phyloP scores from a whole-genome alignment of 2,329 filamentous ascomycete genomes.

The Neoscytalidium dimidiatum region DNA sequence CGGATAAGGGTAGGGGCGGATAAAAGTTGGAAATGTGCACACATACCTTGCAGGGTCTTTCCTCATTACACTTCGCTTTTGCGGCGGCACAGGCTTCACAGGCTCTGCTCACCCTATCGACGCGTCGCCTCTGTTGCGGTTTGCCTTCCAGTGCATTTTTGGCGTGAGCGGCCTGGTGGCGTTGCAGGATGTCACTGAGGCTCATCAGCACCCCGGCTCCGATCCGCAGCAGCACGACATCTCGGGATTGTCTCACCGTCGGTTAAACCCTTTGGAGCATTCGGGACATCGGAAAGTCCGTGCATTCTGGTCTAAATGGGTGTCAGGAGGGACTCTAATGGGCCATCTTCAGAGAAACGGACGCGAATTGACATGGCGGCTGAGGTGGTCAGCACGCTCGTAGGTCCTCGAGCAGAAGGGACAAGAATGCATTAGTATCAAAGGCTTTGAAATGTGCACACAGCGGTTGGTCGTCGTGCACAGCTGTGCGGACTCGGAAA shows the following conservation, averaged over 20 bases:
- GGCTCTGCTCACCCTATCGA: slow-evolving; percentile 31
- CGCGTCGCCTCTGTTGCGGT: slow-evolving; percentile 23
- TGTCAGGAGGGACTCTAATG: not conserved
- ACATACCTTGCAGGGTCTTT: slow-evolving; percentile 31
- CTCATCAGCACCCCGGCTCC: not conserved
- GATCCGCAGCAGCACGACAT: not conserved
- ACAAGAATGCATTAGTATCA: slow-evolving; percentile 22
- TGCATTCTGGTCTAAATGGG: slow-evolving; percentile 25
- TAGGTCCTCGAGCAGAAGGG: slow-evolving; percentile 32
- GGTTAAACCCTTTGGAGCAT: slow-evolving; percentile 34
- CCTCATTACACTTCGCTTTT: slow-evolving; percentile 35
- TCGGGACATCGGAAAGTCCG: slow-evolving; percentile 32
- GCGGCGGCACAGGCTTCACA: slow-evolving; percentile 34
- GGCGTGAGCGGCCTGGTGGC: slow-evolving; percentile 31
- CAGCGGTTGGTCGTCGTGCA: not conserved
- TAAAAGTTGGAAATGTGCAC: slow-evolving; percentile 1
- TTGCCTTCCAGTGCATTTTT: slow-evolving; percentile 28
- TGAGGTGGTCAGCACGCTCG: slow-evolving; percentile 32
- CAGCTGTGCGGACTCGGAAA: not conserved
- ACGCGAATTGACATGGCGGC: slow-evolving; percentile 35
- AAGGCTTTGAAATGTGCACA: not conserved
- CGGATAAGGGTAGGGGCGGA: too few species aligned
- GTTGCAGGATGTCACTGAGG: slow-evolving; percentile 29
- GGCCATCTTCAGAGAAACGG: not conserved
- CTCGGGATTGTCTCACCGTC: not conserved